phyloP scores from a whole-genome alignment of 345 rosid species.

The Rhodamnia argentea region DNA sequence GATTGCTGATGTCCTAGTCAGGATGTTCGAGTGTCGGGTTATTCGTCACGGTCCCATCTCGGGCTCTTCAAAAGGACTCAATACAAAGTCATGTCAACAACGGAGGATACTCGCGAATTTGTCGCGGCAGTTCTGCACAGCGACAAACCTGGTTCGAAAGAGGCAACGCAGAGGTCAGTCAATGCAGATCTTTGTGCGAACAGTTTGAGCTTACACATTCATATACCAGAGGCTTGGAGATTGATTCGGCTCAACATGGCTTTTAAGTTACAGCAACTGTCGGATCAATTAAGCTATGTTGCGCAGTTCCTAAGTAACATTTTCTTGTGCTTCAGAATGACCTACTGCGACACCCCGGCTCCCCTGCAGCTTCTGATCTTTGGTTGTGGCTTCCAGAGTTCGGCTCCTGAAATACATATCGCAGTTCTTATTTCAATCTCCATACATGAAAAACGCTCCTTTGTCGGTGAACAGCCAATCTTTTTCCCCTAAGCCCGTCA shows the following conservation, averaged over 20 bases:
- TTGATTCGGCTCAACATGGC: background rate
- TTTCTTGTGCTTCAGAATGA: background rate
- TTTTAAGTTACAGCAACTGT: background rate
- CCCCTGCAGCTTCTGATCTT: background rate
- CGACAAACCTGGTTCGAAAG: background rate
- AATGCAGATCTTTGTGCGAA: background rate
- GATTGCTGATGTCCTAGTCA: background rate
- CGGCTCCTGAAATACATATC: background rate
- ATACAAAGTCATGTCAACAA: background rate
- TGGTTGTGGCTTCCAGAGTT: background rate
- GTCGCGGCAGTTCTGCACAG: background rate
- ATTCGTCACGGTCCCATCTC: background rate
- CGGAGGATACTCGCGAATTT: background rate
- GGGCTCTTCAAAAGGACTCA: background rate
- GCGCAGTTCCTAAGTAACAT: background rate
- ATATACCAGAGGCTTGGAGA: background rate
- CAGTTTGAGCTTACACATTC: background rate
- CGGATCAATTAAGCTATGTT: background rate
- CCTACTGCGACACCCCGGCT: background rate
- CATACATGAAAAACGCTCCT: fast-evolving
- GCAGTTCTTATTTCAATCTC: background rate
- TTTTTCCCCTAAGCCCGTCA: background rate
- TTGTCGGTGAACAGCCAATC: background rate
- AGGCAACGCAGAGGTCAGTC: background rate
- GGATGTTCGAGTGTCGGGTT: background rate